Conservation (phyloP, 768 basidiomycete genomes). For the Calocybe cyanea region DNA sequence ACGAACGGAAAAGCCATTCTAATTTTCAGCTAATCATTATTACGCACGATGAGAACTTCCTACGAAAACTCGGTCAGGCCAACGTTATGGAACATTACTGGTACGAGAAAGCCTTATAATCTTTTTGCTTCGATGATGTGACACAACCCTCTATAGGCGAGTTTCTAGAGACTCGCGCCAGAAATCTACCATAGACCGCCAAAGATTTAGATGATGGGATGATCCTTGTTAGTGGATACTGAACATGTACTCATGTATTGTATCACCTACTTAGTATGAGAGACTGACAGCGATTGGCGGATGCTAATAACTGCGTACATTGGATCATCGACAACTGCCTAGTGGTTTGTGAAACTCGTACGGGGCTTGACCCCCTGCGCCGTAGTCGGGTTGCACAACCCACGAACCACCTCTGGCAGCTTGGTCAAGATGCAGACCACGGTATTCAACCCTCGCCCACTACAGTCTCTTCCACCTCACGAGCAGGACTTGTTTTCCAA, state of each 20-base stretch:
- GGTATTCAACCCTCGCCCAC: constrained; percentile 5
- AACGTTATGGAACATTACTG: constrained; percentile 97
- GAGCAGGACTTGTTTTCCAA: constrained; percentile 40
- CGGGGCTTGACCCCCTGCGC: no score
- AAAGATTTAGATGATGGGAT: constrained; percentile 51
- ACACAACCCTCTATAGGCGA: constrained; percentile 68
- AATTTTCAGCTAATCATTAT: constrained; percentile 98
- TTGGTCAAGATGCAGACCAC: no score
- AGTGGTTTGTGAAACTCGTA: no score
- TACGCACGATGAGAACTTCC: constrained; percentile 96
- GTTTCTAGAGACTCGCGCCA: constrained; percentile 68
- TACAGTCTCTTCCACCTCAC: constrained; percentile 26
- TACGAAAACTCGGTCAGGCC: constrained; percentile 83
- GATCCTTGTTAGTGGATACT: no score
- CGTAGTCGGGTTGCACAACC: no score
- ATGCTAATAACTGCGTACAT: no score
- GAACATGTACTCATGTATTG: no score
- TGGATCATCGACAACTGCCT: no score
- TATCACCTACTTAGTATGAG: no score
- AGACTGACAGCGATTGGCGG: no score
- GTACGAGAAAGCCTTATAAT: constrained; percentile 37
- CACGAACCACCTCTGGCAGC: no score
- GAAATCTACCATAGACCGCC: constrained; percentile 74
- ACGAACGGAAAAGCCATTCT: constrained; percentile 81
- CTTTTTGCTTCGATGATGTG: neutral